Evolutionary conservation across 2,329 filamentous ascomycete genomes (phyloP).

Genomic region (Penicillium fuscoglaucum): DNA sequence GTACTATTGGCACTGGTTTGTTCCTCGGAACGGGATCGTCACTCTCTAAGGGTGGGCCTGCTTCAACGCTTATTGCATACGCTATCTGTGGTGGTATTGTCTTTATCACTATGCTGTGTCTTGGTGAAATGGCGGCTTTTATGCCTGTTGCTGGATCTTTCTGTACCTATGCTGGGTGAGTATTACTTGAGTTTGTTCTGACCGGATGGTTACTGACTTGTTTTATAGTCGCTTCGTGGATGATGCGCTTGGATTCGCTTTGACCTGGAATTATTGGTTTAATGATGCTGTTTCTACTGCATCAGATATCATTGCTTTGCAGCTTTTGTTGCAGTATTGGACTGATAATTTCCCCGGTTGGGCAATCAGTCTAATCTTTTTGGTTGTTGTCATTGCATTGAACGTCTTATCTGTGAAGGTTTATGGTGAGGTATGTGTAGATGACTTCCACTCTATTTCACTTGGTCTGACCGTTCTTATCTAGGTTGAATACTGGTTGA

Average conservation of each 20-base stretch:
- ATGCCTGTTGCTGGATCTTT: constrained; percentile 57
- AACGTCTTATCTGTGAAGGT: constrained; percentile 56
- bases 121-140: constrained; percentile 63
- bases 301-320: constrained; percentile 60
- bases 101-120: constrained; percentile 58
- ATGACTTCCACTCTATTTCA: background rate
- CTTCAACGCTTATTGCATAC: constrained; percentile 59
- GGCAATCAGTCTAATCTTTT: constrained; percentile 63
- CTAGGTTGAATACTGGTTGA: constrained; percentile 46
- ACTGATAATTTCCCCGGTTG: constrained; percentile 63
- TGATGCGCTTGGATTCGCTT: constrained; percentile 46
- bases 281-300: constrained; percentile 64
- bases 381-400: constrained; percentile 54
- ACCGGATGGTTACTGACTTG: constrained; percentile 8
- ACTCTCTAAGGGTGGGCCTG: constrained; percentile 60
- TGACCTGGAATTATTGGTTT: constrained; percentile 59
- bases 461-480: background rate
- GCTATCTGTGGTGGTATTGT: constrained; percentile 59
- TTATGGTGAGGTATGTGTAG: constrained; percentile 53
- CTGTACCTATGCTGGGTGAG: constrained; percentile 56
- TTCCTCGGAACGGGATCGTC: constrained; percentile 64
- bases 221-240: constrained; percentile 44
- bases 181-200: background rate
- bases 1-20: constrained; percentile 55
- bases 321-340: constrained; percentile 63